Evolutionary conservation across 352 stramenopile species (phyloP), one percentile per base, ranked within the genome.

Genomic region (Phytophthora palmivora): DNA sequence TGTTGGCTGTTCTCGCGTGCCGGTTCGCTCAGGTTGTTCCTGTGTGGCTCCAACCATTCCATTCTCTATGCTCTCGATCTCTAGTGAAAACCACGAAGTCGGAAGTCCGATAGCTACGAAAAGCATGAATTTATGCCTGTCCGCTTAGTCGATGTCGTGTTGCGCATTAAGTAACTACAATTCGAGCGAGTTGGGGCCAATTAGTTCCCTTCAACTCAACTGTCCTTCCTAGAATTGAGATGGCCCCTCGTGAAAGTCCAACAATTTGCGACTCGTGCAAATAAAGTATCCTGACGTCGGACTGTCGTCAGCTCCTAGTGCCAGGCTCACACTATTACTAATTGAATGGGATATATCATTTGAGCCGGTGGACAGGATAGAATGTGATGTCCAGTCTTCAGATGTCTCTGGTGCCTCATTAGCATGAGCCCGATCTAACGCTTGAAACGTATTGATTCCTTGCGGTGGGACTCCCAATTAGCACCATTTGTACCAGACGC

Each of bases 301-400:
- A 50, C 37, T 55, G 24, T 34, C 12, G 33, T 30, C 32, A n/a
- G 24, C 24, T 28, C 6, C 24, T 6, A 28, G 24, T 6, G 56
- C 32, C 18, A 19, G 41, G 34, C 36, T 57, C 44, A 58, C 56
- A 38, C 28, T 16, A 41, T 70, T 66, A 70, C 46, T 60, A 63
- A 69, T 64, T 58, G 19, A 52, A 32, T 36, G 34, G 24, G 24
- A 55, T 51, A 45, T 52, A 69, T 72, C 64, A 68, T 38, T 57
- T 61, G 33, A 33, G 21, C 28, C 53, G 33, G 22, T 55, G 34
- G 47, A 39, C 30, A 51, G 46, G 18, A 44, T 39, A 30, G 15
- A 22, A 21, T 9, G 11, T 30, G 0, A 11, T 41, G 59, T 63
- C 45, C 38, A 19, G 30, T 24, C 11, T 45, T 19, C 30, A 67